These are phyloP conservation scores for Apiospora arundinis DNA, from an alignment of 2,329 filamentous ascomycete genomes.

Conservation along the genomic window DNA sequence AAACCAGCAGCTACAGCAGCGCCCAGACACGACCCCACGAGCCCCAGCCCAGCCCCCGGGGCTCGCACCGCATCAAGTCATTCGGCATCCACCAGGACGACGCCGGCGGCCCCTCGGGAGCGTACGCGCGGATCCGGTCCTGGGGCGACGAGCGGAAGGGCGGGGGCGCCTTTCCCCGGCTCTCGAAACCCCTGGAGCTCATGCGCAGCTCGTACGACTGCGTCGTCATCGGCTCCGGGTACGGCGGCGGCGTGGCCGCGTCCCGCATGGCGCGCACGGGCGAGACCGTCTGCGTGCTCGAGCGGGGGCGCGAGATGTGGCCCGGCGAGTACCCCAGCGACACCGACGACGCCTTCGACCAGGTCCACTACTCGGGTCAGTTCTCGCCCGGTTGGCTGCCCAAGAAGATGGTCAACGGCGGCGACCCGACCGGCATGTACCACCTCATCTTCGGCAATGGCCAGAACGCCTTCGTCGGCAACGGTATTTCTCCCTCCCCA, in stretches of 20 bases:
- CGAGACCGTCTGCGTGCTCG: conserved; percentile 68
- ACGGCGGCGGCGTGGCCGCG: conserved; percentile 71
- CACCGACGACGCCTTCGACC: conserved; percentile 51
- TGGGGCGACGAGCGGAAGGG: conserved; percentile 39
- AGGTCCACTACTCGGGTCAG: conserved; percentile 64
- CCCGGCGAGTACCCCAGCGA: conserved; percentile 67
- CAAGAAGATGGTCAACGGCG: conserved; percentile 52
- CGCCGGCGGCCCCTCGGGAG: conserved; percentile 40
- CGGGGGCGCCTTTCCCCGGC: conserved; percentile 51
- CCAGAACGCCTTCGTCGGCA: conserved; percentile 66
- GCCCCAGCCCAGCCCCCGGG: conserved; percentile 24
- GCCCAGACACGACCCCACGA: neutral
- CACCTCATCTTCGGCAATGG: conserved; percentile 68
- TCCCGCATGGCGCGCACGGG: conserved; percentile 67
- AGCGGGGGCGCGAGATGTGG: conserved; percentile 70
- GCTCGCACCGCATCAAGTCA: conserved; percentile 36
- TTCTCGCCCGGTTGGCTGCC: conserved; percentile 51
- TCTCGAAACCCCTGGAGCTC: conserved; percentile 63
- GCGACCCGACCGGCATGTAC: conserved; percentile 66
- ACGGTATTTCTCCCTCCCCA: conserved; percentile 49
- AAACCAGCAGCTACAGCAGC: neutral
- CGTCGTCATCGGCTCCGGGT: conserved; percentile 72
- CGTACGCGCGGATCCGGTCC: conserved; percentile 38
- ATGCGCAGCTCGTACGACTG: conserved; percentile 66
- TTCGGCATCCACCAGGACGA: conserved; percentile 42